Conservation (phyloP, 805 yeast genomes). For the Dipodascopsis tothii region DNA sequence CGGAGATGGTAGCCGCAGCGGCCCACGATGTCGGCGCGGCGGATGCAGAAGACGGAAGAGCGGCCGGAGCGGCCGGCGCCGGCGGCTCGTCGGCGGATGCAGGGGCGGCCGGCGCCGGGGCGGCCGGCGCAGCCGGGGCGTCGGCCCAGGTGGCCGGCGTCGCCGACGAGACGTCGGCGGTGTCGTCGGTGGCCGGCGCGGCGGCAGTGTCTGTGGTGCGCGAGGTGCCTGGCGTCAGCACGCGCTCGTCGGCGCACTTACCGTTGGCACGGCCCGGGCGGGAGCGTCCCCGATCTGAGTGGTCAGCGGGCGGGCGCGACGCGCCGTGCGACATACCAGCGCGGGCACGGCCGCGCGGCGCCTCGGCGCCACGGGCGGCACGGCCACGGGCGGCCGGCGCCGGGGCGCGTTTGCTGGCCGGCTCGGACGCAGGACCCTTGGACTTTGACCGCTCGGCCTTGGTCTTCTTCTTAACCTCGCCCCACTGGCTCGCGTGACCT, state of each 20-base stretch:
- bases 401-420: constrained; percentile 6
- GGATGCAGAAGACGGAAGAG: no score
- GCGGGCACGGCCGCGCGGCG: constrained; percentile 20
- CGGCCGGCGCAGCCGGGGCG: constrained; percentile 19
- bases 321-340: no score
- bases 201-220: neutral
- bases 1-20: no score
- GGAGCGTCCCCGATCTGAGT: no score
- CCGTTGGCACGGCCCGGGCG: no score
- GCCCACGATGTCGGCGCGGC: no score
- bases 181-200: neutral
- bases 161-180: neutral
- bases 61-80: no score
- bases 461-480: constrained; percentile 66
- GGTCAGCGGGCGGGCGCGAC: no score
- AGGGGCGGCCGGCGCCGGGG: constrained; percentile 11
- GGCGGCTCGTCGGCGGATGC: no score
- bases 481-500: constrained; percentile 85
- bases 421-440: constrained; percentile 17
- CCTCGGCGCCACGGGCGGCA: constrained; percentile 18
- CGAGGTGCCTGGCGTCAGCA: no score
- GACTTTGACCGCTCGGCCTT: constrained; percentile 19
- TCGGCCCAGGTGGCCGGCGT: neutral
- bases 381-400: constrained; percentile 17
- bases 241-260: no score